A percentile compares a stretch with the other conserved stretches of the same genome.
Evolutionary conservation across 2,329 filamentous ascomycete species (phyloP).

Genomic region (Pseudogymnoascus sp.): DNA sequence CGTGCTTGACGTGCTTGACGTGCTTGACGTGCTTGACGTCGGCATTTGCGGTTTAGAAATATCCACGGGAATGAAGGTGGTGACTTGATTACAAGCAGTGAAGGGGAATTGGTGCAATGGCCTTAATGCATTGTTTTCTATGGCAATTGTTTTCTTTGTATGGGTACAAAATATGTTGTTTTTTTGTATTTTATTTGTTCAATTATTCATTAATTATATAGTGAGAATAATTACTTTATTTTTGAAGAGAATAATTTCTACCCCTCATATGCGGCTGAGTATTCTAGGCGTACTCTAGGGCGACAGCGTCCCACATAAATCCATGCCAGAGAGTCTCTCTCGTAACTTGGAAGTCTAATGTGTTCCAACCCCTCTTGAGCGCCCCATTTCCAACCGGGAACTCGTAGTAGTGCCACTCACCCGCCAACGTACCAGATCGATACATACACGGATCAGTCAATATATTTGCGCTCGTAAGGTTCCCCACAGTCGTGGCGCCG

Average conservation of each 20-base stretch:
- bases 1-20: not conserved
- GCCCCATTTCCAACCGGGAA: conserved; percentile 25
- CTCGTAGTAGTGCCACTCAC: conserved; percentile 35
- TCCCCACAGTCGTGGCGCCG: conserved; percentile 25
- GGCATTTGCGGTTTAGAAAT: not conserved
- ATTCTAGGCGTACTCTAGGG: conserved; percentile 26
- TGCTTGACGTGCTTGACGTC: not conserved
- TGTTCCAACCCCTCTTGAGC: conserved; percentile 30
- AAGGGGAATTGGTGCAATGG: not conserved
- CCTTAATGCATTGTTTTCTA: not conserved
- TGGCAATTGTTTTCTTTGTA: not conserved
- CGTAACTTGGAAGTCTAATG: conserved; percentile 30
- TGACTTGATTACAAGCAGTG: not conserved
- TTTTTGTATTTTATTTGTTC: not conserved
- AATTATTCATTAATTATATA: not conserved
- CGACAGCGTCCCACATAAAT: conserved; percentile 35
- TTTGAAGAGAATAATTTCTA: not conserved
- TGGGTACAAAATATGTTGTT: not conserved
- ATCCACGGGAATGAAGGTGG: not conserved
- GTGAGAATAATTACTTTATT: not conserved
- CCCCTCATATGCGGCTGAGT: not conserved
- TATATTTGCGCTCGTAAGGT: conserved; percentile 27
- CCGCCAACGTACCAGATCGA: conserved; percentile 32
- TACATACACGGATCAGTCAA: conserved; percentile 35
- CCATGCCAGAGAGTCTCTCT: conserved; percentile 30